Evolutionary conservation across 768 basidiomycete species (phyloP).

Genomic region (Naematelia encephala): DNA sequence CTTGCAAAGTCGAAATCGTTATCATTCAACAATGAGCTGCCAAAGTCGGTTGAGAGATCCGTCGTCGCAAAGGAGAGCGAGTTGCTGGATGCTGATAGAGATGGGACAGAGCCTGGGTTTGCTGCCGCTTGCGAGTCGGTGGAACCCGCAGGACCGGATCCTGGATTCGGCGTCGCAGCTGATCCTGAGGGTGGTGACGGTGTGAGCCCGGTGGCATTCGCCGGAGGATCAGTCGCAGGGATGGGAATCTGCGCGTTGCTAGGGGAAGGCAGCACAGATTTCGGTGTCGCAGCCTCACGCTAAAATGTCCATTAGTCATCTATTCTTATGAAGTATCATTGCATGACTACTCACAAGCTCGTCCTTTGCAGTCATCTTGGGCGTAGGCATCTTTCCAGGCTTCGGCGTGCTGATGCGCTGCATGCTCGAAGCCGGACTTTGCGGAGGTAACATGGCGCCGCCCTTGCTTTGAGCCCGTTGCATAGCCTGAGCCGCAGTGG

Average conservation of each 20-base stretch:
- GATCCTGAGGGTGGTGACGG: conserved; percentile 8
- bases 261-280: conserved; percentile 38
- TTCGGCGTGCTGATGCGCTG: conserved; percentile 30
- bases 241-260: conserved; percentile 19
- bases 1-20: conserved; percentile 28
- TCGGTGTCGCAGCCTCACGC: conserved; percentile 33
- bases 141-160: not conserved
- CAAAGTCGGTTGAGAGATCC: conserved; percentile 9
- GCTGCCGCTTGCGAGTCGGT: not conserved
- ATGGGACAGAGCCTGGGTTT: not conserved
- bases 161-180: conserved; percentile 4
- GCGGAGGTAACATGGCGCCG: conserved; percentile 43
- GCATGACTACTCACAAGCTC: conserved; percentile 8
- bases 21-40: not conserved
- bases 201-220: conserved; percentile 6
- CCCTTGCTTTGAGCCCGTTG: conserved; percentile 35
- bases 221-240: conserved; percentile 3
- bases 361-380: conserved; percentile 12
- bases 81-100: not conserved
- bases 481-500: conserved; percentile 20
- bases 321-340: too few relatives aligned
- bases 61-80: not conserved
- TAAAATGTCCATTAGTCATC: not conserved
- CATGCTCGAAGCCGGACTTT: conserved; percentile 30
- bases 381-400: conserved; percentile 17